Evolutionary conservation across 805 yeast genomes (phyloP).

Genomic region (Candida awuae): DNA sequence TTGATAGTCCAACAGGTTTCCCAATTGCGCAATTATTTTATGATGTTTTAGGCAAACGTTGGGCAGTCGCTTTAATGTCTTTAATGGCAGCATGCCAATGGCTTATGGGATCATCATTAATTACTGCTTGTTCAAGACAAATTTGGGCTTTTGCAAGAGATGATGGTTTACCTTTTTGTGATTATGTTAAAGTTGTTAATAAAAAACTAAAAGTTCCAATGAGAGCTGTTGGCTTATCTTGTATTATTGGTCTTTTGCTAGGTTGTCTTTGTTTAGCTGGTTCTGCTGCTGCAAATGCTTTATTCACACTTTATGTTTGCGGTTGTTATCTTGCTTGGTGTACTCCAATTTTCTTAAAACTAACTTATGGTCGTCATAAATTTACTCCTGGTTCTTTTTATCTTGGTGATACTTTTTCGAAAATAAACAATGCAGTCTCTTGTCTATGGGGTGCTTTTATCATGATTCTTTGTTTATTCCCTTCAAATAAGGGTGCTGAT

Average conservation of each 20-base stretch:
- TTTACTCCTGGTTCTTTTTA: constrained; percentile 38
- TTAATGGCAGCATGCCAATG: constrained; percentile 42
- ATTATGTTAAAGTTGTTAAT: constrained; percentile 36
- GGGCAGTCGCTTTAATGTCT: constrained; percentile 44
- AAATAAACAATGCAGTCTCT: constrained; percentile 29
- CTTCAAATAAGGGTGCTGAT: constrained; percentile 24
- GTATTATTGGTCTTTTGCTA: constrained; percentile 29
- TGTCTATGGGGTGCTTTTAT: constrained; percentile 26
- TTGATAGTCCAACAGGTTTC: constrained; percentile 31
- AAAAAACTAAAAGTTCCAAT: constrained; percentile 35
- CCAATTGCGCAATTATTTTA: constrained; percentile 41
- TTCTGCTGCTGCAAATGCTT: constrained; percentile 38
- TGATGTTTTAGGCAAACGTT: constrained; percentile 39
- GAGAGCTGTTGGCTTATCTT: constrained; percentile 36
- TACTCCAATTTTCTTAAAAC: constrained; percentile 34
- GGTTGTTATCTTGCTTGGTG: constrained; percentile 40
- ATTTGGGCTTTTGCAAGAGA: constrained; percentile 48
- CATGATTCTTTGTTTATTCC: constrained; percentile 33
- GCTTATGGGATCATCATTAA: constrained; percentile 39
- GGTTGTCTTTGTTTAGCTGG: constrained; percentile 37
- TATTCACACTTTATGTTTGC: constrained; percentile 39
- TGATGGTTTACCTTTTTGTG: constrained; percentile 40
- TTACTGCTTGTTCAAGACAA: constrained; percentile 42
- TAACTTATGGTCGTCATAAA: constrained; percentile 33
- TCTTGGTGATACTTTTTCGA: constrained; percentile 30